A percentile compares a stretch with the other conserved stretches of the same genome.
Evolutionary conservation across 805 yeast species (phyloP).

Genomic region (Cyberlindnera veronae): DNA sequence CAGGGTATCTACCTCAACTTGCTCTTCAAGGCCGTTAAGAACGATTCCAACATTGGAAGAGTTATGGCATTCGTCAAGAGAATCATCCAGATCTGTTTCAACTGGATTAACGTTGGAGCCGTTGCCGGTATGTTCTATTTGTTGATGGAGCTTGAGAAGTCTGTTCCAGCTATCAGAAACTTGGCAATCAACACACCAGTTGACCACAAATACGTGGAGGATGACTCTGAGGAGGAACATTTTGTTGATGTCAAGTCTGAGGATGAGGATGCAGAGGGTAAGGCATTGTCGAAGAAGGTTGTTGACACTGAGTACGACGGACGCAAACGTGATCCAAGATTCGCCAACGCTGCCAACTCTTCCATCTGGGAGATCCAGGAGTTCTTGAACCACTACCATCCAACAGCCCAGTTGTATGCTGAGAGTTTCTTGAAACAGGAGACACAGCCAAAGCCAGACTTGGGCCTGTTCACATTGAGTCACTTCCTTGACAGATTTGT

Average conservation of each 20-base stretch:
- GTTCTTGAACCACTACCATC: conserved; percentile 82
- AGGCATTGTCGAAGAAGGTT: conserved; percentile 3
- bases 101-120: conserved; percentile 87
- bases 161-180: conserved; percentile 63
- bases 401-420: conserved; percentile 84
- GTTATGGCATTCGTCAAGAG: conserved; percentile 89
- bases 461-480: conserved; percentile 79
- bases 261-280: conserved; percentile 28
- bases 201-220: conserved; percentile 47
- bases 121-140: conserved; percentile 79
- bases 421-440: conserved; percentile 48
- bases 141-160: conserved; percentile 62
- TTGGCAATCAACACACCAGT: conserved; percentile 52
- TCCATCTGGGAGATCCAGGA: conserved; percentile 84
- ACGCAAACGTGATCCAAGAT: conserved; percentile 88
- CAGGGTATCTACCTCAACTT: conserved; percentile 89
- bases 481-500: conserved; percentile 96
- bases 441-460: conserved; percentile 70
- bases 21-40: conserved; percentile 76
- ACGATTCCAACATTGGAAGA: conserved; percentile 57
- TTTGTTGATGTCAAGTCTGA: conserved; percentile 32
- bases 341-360: conserved; percentile 77
- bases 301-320: conserved; percentile 57
- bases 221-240: conserved; percentile 35
- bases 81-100: conserved; percentile 76